A percentile compares a stretch with the other conserved stretches of the same genome.
Evolutionary conservation across 1,139 yeast genomes (phyloP).

Genomic region (Pichia sp.): DNA sequence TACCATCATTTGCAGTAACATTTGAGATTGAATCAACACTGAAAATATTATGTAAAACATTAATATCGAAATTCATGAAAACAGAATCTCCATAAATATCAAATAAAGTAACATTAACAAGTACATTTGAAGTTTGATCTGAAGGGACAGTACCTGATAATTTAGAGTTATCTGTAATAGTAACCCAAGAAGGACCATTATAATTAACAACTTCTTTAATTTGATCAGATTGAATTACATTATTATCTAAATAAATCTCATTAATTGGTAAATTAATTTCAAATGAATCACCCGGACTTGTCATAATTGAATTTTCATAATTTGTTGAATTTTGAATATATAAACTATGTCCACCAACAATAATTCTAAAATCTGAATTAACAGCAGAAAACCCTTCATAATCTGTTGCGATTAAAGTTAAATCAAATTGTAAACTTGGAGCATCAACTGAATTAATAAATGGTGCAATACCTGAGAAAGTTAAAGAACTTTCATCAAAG

Average conservation of each 20-base stretch:
- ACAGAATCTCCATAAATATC: slow-evolving; percentile 66
- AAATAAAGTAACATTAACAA: slow-evolving; percentile 49
- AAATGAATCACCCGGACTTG: slow-evolving; percentile 55
- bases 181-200: slow-evolving; percentile 57
- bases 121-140: slow-evolving; percentile 33
- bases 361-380: slow-evolving; percentile 59
- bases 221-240: slow-evolving; percentile 40
- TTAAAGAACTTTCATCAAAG: slow-evolving; percentile 53
- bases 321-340: slow-evolving; percentile 46
- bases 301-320: slow-evolving; percentile 50
- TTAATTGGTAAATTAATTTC: slow-evolving; percentile 54
- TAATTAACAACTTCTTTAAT: slow-evolving; percentile 46
- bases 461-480: slow-evolving; percentile 89
- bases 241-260: slow-evolving; percentile 56
- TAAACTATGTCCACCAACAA: slow-evolving; percentile 84
- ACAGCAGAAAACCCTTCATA: slow-evolving; percentile 70
- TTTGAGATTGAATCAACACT: slow-evolving; percentile 46
- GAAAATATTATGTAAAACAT: slow-evolving; percentile 46
- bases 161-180: slow-evolving; percentile 37
- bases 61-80: slow-evolving; percentile 47
- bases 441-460: slow-evolving; percentile 78
- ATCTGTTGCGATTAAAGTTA: slow-evolving; percentile 76
- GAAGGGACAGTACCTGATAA: slow-evolving; percentile 59
- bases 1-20: slow-evolving; percentile 61
- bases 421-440: slow-evolving; percentile 71